Percentiles rank a stretch among this genome's conserved stretches.
Evolutionary conservation across 768 basidiomycete species (phyloP).

Genomic region (Auricularia auricula-judae): DNA sequence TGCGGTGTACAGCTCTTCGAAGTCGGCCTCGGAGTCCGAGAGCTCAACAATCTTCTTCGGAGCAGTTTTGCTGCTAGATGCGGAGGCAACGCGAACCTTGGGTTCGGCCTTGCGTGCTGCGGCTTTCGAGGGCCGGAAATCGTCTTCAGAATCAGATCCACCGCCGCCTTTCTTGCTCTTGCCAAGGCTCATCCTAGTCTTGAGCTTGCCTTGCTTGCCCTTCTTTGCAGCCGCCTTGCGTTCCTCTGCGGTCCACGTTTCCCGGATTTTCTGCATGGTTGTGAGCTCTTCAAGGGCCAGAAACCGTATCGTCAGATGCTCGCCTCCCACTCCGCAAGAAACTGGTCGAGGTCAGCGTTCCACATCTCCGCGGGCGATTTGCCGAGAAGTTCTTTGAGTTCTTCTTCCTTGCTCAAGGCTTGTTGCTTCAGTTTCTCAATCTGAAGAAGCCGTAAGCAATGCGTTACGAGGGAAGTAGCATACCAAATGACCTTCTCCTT

Average conservation of each 20-base stretch:
- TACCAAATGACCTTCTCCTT: conserved; percentile 61
- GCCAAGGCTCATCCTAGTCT: conserved; percentile 38
- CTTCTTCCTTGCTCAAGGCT: conserved; percentile 70
- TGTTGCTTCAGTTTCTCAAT: conserved; percentile 77
- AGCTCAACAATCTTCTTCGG: conserved; percentile 30
- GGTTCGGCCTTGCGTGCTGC: conserved; percentile 19
- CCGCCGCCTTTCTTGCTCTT: conserved; percentile 25
- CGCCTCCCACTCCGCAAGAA: conserved; percentile 80
- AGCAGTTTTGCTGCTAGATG: conserved; percentile 19
- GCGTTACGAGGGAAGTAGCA: neutral
- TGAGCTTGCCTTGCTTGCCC: conserved; percentile 45
- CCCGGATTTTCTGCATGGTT: conserved; percentile 25
- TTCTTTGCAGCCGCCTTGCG: conserved; percentile 43
- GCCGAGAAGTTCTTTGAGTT: conserved; percentile 67
- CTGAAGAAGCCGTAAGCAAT: conserved; percentile 26
- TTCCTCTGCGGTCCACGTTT: conserved; percentile 33
- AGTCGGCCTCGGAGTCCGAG: conserved; percentile 12
- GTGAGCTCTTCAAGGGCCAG: neutral
- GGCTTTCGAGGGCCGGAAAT: conserved; percentile 43
- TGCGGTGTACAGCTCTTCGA: conserved; percentile 6
- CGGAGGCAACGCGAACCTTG: conserved; percentile 22
- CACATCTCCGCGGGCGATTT: conserved; percentile 76
- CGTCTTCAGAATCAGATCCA: conserved; percentile 35
- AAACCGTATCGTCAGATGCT: conserved; percentile 16
- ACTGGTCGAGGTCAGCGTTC: conserved; percentile 79